Evolutionary conservation across 2,329 filamentous ascomycete genomes (phyloP).

Genomic region (Fusarium duplospermum): DNA sequence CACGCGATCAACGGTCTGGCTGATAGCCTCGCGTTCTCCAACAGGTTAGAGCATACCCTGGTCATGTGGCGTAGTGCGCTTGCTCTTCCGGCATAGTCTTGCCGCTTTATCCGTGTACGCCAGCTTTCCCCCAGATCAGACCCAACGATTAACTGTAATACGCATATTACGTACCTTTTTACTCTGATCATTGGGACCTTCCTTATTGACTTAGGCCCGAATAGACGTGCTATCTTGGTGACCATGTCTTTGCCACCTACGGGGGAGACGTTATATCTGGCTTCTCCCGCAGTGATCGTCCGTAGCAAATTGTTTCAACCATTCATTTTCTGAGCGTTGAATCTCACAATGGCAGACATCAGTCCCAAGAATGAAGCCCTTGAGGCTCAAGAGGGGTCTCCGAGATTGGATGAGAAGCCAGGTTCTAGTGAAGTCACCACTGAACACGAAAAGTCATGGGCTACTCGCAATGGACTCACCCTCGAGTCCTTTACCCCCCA

Average conservation of each 20-base stretch:
- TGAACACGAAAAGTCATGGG: slow-evolving; percentile 34
- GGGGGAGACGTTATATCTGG: slow-evolving; percentile 12
- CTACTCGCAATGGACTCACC: slow-evolving; percentile 43
- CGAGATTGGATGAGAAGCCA: slow-evolving; percentile 34
- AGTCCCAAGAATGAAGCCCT: slow-evolving; percentile 29
- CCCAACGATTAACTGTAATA: slow-evolving; percentile 11
- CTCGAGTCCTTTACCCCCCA: slow-evolving; percentile 38
- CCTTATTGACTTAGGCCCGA: slow-evolving; percentile 28
- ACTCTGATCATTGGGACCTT: slow-evolving; percentile 24
- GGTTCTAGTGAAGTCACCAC: slow-evolving; percentile 16
- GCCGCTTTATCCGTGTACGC: slow-evolving; percentile 33
- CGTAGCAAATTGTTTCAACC: background rate
- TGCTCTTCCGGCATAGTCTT: slow-evolving; percentile 28
- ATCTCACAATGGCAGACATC: slow-evolving; percentile 35
- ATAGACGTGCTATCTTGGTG: background rate
- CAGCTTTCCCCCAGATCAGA: slow-evolving; percentile 5
- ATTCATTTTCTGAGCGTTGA: background rate
- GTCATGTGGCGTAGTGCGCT: slow-evolving; percentile 14
- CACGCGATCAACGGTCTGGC: slow-evolving; percentile 17
- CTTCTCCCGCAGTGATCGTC: slow-evolving; percentile 2
- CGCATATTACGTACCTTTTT: slow-evolving; percentile 21
- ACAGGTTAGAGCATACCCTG: slow-evolving; percentile 13
- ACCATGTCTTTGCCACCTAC: slow-evolving; percentile 5
- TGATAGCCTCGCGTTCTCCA: background rate
- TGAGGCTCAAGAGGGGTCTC: slow-evolving; percentile 21